Evolutionary conservation across 108 stramenopile species (phyloP), one percentile per base, ranked within the genome.

Genomic region (Skeletonema menzelii): DNA sequence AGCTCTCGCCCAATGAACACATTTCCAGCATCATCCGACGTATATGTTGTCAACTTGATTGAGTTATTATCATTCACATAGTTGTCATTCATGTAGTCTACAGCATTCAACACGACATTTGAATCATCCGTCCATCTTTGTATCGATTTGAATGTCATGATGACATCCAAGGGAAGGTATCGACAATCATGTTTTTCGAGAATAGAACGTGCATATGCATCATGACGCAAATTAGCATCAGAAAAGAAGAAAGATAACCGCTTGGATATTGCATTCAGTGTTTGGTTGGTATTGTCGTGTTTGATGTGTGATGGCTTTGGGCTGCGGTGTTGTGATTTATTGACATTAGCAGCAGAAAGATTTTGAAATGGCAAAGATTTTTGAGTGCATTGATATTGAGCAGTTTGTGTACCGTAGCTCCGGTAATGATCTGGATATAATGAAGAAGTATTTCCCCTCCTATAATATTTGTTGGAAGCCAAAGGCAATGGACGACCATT

Each of bases 191-290:
- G 27, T 37, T 63, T 44, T 24, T 35, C 32, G 17, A 79, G 55
- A 15, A 63, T 67, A 15, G 78, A 67, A 24, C 78, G 78, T 8
- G 71, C 64, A 63, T 79, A 67, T 8, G 58, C 14, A 37, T 79
- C 71, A 30, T 79, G 71, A 42, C 71, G 66, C n/a, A 79, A 53
- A 35, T 79, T 79, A 4, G 56, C 30, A 44, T 79, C 78, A 2
- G 78, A 79, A 28, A 79, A 79, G 44, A 79, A 67, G 66, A 79
- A 79, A 12, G 46, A 31, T 31, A 80, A 44, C 22, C 67, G 72
- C 12, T 58, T 22, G 28, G 67, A 62, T 46, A 73, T 22, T 8
- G 59, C 49, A 3, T 60, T 15, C 13, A 61, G 65, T 20, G 49
- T 53, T 22, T 53, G 22, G 3, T 42, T 42, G 15, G 15, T 42